phyloP scores from a whole-genome alignment of 1,284 basidiomycete species.

The Omphalotus olearius region DNA sequence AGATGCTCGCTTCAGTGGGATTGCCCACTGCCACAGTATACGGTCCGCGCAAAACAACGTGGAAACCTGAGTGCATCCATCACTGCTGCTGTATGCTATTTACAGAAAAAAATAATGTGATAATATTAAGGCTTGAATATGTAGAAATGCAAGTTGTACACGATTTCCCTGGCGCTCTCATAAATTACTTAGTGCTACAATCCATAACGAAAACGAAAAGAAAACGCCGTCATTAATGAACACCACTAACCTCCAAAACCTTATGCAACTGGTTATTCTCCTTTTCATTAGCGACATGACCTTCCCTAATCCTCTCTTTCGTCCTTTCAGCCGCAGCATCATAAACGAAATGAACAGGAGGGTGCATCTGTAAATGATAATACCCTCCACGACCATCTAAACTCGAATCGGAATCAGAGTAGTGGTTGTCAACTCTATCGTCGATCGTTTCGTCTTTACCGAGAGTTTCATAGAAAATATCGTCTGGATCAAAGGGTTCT shows the following conservation, averaged over 20 bases:
- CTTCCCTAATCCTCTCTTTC: constrained; percentile 52
- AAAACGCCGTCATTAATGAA: not conserved
- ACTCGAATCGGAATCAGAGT: not conserved
- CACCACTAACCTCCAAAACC: constrained; percentile 1
- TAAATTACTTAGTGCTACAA: no score
- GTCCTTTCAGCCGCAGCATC: constrained; percentile 78
- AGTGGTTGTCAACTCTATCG: not conserved
- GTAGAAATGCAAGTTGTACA: no score
- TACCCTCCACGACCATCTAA: not conserved
- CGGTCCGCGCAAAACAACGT: no score
- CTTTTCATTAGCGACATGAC: constrained; percentile 16
- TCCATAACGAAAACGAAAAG: no score
- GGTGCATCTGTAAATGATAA: constrained; percentile 17
- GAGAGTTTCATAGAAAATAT: not conserved
- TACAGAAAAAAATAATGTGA: no score
- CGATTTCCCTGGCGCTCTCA: no score
- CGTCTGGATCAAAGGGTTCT: constrained; percentile 3
- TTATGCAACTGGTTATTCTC: not conserved
- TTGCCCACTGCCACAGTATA: no score
- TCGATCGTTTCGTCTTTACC: not conserved
- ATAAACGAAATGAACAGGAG: constrained; percentile 65
- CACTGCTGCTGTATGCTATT: no score
- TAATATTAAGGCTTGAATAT: no score
- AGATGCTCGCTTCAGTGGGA: no score
- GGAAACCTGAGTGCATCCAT: no score